These are phyloP conservation scores for Sechiopsis laciniata DNA, from an alignment of 306 rosid species.

Conservation along the genomic window DNA sequence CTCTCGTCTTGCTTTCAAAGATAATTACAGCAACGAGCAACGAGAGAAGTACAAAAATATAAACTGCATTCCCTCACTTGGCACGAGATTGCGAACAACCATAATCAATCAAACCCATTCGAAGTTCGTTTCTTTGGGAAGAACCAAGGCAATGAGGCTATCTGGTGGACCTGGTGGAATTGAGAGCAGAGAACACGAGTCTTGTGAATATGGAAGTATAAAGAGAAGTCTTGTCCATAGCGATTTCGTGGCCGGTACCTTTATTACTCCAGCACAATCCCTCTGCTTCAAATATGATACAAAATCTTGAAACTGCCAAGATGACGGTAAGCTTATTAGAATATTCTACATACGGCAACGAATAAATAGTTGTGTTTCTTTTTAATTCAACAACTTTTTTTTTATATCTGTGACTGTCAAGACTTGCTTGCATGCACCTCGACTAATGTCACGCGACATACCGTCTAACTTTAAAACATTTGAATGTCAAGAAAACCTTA, in stretches of 20 bases:
- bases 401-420: too few relatives aligned
- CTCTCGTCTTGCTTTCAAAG: not conserved
- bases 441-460: too few relatives aligned
- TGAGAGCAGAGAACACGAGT: constrained; percentile 67
- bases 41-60: not conserved
- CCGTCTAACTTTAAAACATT: too few relatives aligned
- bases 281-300: constrained; percentile 85
- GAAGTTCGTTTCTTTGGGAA: constrained; percentile 85
- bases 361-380: too few relatives aligned
- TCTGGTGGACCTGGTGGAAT: constrained; percentile 60
- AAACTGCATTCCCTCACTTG: not conserved
- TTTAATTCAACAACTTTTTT: too few relatives aligned
- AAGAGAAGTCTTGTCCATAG: constrained; percentile 92
- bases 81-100: constrained; percentile 2
- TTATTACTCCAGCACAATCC: constrained; percentile 94
- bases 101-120: constrained; percentile 66
- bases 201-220: constrained; percentile 75
- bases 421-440: too few relatives aligned
- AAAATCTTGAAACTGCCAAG: constrained; percentile 88
- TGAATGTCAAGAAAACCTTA: too few relatives aligned
- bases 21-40: constrained; percentile 8
- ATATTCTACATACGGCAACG: not conserved
- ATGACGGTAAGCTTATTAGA: not conserved
- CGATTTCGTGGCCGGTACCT: constrained; percentile 66
- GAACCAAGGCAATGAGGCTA: constrained; percentile 73